These are phyloP conservation scores for Jaenimonas drosophilae DNA, from an alignment of 208 protist genomes.

Conservation along the genomic window DNA sequence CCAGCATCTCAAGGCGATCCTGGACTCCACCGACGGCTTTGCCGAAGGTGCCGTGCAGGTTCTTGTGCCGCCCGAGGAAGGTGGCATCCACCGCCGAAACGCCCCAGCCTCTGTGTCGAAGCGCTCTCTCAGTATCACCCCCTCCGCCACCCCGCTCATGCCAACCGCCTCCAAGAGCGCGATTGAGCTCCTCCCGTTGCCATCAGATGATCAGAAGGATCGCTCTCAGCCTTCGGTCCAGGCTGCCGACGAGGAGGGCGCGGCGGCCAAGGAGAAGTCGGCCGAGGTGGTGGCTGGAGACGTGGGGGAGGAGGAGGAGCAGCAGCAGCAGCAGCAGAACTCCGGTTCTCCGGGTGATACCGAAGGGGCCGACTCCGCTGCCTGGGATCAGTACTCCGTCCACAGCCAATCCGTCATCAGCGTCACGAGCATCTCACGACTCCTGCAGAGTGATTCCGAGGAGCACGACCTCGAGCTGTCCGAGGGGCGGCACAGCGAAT, in stretches of 20 bases:
- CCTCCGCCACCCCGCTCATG: not conserved
- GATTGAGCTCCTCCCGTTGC: not conserved
- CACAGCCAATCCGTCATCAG: slow-evolving; percentile 49
- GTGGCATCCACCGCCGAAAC: slow-evolving; percentile 17
- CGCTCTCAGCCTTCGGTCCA: not conserved
- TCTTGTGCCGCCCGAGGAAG: slow-evolving; percentile 48
- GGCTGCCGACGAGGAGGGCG: not conserved
- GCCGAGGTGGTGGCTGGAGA: not conserved
- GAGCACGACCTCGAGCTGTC: slow-evolving; percentile 5
- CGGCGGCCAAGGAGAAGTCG: not conserved
- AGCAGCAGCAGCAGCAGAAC: no score
- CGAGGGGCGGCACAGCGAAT: slow-evolving; percentile 8
- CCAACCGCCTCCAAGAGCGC: not conserved
- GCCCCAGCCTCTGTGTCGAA: not conserved
- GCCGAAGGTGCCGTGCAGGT: slow-evolving; percentile 38
- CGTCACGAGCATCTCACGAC: slow-evolving; percentile 30
- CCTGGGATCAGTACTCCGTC: slow-evolving; percentile 6
- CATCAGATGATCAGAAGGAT: no score
- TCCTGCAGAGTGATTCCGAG: slow-evolving; percentile 10
- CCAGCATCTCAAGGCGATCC: slow-evolving; percentile 44
- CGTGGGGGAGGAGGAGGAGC: no score
- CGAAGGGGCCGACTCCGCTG: not conserved
- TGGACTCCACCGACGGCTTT: slow-evolving; percentile 49
- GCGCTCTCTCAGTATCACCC: not conserved
- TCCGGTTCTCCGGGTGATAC: not conserved